Evolutionary conservation across 495 filamentous ascomycete species (phyloP), one percentile per base, ranked within the genome.

Genomic region (Penicillium pulvis): DNA sequence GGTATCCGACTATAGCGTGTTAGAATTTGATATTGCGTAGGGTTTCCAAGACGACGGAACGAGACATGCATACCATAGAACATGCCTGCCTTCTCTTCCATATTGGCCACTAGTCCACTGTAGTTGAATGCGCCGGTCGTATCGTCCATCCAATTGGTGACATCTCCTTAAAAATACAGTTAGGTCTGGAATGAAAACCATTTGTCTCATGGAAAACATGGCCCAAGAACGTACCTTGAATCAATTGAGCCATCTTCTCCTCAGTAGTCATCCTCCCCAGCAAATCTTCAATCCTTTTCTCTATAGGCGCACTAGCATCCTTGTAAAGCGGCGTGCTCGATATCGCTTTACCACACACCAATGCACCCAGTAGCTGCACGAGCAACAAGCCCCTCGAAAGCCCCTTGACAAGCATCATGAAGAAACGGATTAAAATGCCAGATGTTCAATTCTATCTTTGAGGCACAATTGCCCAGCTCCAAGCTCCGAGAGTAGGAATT

Each of bases 111-210:
- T 16, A 90, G 73, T 1, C 87, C 88, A 4, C 80, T 80, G 17
- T 79, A 75, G 58, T 90, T 91, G 70, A 88, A 83, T 20, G 70
- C 71, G 51, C 83, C 83, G 17, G 78, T 76, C 0, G 77, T 81
- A 7, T 69, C 72, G 62, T 89, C 79, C 68, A 90, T 79, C 87
- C 87, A 91, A 64, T 90, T 90, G 24, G 79, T 78, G 46, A 91
- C 72, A 67, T 90, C 88, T 31, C 81, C 80, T 80, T 80, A 64
- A 46, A 44, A 6, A 16, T 56, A 53, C 16, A 49, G 6, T 49
- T 49, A 49, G 46, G 17, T 17, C 0, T 17, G 16, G 1, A 17
- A 1, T 41, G n/a, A 4, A 17, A 4, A 17, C 28, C 28, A 41
- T 2, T 17, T 16, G 4, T 12, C 2, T 3, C 4, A 41, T 11